Evolutionary conservation across 768 basidiomycete species (phyloP).

Genomic region (Leccinum incarnatum): DNA sequence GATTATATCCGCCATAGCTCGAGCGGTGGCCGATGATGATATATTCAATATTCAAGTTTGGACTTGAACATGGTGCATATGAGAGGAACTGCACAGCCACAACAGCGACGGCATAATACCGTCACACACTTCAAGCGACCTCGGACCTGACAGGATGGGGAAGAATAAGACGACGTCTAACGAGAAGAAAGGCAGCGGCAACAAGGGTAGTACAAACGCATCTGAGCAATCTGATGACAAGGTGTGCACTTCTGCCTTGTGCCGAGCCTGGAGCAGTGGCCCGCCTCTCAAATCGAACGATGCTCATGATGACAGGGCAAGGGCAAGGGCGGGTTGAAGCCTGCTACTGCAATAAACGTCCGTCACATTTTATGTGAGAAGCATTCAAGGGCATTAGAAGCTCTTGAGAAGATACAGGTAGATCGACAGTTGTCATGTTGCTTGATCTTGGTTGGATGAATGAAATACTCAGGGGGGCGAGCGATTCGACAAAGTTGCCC

Average conservation of each 20-base stretch:
- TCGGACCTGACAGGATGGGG: slow-evolving; percentile 16
- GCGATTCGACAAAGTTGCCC: slow-evolving; percentile 84
- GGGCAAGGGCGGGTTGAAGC: slow-evolving; percentile 63
- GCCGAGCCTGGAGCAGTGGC: neutral
- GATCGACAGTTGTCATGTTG: slow-evolving; percentile 1
- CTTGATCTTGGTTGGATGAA: neutral
- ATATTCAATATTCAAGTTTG: too few relatives aligned
- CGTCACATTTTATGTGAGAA: slow-evolving; percentile 90
- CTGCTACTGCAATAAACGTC: slow-evolving; percentile 81
- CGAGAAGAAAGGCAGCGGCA: slow-evolving; percentile 22
- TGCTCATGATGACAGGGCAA: slow-evolving; percentile 39
- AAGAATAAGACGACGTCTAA: slow-evolving; percentile 28
- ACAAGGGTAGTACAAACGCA: slow-evolving; percentile 15
- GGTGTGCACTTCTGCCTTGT: slow-evolving; percentile 14
- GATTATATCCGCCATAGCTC: too few relatives aligned
- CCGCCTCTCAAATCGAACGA: neutral
- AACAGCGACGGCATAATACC: too few relatives aligned
- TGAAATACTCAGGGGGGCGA: slow-evolving; percentile 57
- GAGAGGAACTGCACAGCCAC: slow-evolving; percentile 3
- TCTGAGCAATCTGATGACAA: slow-evolving; percentile 22
- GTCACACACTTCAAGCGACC: too few relatives aligned
- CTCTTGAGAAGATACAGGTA: slow-evolving; percentile 77
- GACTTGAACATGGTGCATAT: neutral
- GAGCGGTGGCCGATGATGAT: neutral
- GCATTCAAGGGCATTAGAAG: slow-evolving; percentile 75